phyloP scores from a whole-genome alignment of 495 filamentous ascomycete species.

The Trichoderma virens region DNA sequence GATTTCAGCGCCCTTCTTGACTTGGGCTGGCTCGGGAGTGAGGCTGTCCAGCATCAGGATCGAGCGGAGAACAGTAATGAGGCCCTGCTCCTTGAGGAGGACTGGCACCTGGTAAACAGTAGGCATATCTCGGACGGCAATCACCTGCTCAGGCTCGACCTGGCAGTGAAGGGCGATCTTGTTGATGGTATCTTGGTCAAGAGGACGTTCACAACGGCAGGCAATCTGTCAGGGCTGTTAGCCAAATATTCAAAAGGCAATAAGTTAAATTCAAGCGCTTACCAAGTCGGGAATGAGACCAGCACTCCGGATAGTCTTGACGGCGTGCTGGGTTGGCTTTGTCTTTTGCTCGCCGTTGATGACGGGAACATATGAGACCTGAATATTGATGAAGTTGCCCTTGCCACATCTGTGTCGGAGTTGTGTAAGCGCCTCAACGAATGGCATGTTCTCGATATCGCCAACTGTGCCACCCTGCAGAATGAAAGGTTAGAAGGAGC shows the following conservation, averaged over 20 bases:
- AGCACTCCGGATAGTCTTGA: constrained; percentile 69
- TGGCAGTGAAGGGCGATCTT: constrained; percentile 88
- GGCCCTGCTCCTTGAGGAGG: constrained; percentile 71
- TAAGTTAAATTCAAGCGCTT: constrained; percentile 16
- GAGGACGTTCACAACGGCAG: constrained; percentile 72
- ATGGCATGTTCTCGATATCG: constrained; percentile 86
- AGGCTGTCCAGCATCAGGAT: constrained; percentile 53
- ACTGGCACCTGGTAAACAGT: constrained; percentile 90
- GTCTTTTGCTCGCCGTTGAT: constrained; percentile 80
- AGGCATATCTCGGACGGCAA: constrained; percentile 76
- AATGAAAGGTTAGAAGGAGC: constrained; percentile 2
- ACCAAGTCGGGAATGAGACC: constrained; percentile 81
- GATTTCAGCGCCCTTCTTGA: constrained; percentile 50
- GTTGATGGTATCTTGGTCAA: constrained; percentile 65
- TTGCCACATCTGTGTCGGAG: constrained; percentile 63
- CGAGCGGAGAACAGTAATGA: constrained; percentile 53
- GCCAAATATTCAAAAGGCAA: neutral
- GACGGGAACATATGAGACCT: constrained; percentile 73
- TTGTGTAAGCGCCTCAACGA: constrained; percentile 80
- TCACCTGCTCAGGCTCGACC: constrained; percentile 69
- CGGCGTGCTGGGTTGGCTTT: constrained; percentile 89
- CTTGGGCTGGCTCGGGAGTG: constrained; percentile 35
- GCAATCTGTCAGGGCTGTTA: constrained; percentile 53
- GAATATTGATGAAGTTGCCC: constrained; percentile 78
- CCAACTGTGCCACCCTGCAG: constrained; percentile 41